Conservation (phyloP, 345 rosid species). For the Alliaria petiolata region DNA sequence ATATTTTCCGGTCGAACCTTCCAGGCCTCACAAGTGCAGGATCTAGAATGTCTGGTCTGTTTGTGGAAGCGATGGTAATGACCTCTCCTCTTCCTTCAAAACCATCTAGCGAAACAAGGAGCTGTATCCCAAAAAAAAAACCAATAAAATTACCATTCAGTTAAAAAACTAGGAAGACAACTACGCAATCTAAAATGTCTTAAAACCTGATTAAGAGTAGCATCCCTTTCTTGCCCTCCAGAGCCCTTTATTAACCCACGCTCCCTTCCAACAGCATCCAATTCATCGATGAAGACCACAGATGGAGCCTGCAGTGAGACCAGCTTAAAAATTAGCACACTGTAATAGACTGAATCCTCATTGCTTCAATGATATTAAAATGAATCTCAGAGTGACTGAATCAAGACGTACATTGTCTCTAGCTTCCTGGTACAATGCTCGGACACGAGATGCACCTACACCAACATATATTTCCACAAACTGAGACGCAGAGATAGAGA, state of each 20-base stretch:
- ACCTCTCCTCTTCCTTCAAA: slow-evolving; percentile 98
- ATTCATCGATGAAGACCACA: slow-evolving; percentile 85
- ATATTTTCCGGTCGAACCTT: slow-evolving; percentile 79
- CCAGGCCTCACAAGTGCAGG: slow-evolving; percentile 96
- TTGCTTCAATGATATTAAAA: neutral
- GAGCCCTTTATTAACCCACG: slow-evolving; percentile 95
- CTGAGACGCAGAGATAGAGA: slow-evolving; percentile 96
- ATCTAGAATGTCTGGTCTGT: slow-evolving; percentile 94
- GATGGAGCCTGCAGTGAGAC: slow-evolving; percentile 67
- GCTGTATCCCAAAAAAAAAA: slow-evolving; percentile 43
- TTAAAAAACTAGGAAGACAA: neutral
- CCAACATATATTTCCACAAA: slow-evolving; percentile 97
- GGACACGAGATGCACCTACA: slow-evolving; percentile 94
- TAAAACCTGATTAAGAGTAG: slow-evolving; percentile 93
- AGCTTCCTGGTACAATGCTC: slow-evolving; percentile 92
- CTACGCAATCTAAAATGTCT: neutral
- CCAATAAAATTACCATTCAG: neutral
- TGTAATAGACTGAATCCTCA: neutral
- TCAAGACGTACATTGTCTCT: slow-evolving; percentile 55
- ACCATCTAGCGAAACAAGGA: slow-evolving; percentile 90
- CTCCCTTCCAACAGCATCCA: slow-evolving; percentile 98
- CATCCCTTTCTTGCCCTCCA: slow-evolving; percentile 98
- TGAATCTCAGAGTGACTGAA: neutral
- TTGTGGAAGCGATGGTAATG: slow-evolving; percentile 93
- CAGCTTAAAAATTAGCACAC: neutral